Evolutionary conservation across 371 early-diverging fungal species (phyloP).

Genomic region (Capillidium heterosporum): DNA sequence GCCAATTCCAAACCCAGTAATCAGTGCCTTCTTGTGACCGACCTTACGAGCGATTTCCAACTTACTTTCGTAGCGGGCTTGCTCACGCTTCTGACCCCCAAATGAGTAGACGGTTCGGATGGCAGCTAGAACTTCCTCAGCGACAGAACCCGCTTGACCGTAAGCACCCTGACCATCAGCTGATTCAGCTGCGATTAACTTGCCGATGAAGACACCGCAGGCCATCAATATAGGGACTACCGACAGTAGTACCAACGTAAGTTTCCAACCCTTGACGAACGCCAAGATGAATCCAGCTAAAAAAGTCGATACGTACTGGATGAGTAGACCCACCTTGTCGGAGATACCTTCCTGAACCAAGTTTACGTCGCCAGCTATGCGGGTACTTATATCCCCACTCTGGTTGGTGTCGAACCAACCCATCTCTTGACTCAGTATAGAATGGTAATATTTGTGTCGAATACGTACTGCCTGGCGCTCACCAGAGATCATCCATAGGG

Average conservation of each 20-base stretch:
- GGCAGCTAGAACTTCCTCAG: constrained; percentile 50
- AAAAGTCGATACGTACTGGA: constrained; percentile 50
- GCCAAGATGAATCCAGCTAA: constrained; percentile 66
- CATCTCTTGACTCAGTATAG: constrained; percentile 68
- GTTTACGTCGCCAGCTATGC: constrained; percentile 37
- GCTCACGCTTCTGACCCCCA: constrained; percentile 36
- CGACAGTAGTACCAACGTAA: constrained; percentile 54
- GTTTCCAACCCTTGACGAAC: constrained; percentile 44
- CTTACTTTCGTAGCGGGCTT: not conserved
- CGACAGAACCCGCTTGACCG: constrained; percentile 39
- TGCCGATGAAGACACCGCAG: constrained; percentile 32
- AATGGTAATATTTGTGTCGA: constrained; percentile 26
- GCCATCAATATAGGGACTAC: constrained; percentile 29
- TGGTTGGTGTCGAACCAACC: constrained; percentile 71
- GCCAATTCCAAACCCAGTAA: constrained; percentile 4
- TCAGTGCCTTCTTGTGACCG: constrained; percentile 4
- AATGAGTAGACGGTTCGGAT: constrained; percentile 64
- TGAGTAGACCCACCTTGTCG: constrained; percentile 56
- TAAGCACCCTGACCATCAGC: constrained; percentile 15
- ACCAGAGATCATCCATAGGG: constrained; percentile 25
- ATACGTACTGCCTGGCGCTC: constrained; percentile 39
- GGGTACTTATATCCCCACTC: constrained; percentile 40
- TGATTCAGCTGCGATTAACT: constrained; percentile 26
- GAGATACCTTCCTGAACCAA: constrained; percentile 56
- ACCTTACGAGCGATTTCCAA: not conserved